These are phyloP conservation scores for Begonia peltatifolia DNA, from an alignment of 306 rosid genomes.

Conservation along the genomic window DNA sequence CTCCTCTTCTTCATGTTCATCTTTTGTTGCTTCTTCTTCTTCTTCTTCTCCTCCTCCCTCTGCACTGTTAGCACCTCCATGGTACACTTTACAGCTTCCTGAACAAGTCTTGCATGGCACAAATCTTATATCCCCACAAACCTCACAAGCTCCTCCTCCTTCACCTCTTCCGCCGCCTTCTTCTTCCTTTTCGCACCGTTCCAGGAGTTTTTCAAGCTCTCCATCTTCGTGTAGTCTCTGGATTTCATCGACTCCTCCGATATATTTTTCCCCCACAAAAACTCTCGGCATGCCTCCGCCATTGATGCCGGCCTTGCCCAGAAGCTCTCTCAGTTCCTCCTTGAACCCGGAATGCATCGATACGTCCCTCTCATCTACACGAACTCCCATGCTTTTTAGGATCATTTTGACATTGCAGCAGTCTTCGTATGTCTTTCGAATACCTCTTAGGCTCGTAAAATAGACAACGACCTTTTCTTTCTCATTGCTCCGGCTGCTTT, in stretches of 20 bases:
- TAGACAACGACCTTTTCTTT: constrained; percentile 50
- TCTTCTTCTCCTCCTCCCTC: constrained; percentile 12
- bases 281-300: constrained; percentile 62
- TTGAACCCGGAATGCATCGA: constrained; percentile 86
- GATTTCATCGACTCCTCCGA: constrained; percentile 83
- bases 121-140: constrained; percentile 81
- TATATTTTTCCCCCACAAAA: constrained; percentile 42
- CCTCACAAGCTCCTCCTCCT: constrained; percentile 45
- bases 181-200: constrained; percentile 34
- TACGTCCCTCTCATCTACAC: constrained; percentile 73
- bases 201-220: constrained; percentile 53
- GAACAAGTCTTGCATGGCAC: constrained; percentile 77
- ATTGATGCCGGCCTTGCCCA: constrained; percentile 19
- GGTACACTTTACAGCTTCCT: constrained; percentile 85
- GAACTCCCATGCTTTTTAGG: constrained; percentile 43
- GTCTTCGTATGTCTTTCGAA: constrained; percentile 85
- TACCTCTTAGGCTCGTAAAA: constrained; percentile 72
- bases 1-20: constrained; percentile 12
- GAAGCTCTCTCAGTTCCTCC: constrained; percentile 60
- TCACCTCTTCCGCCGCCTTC: constrained; percentile 10
- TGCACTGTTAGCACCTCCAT: constrained; percentile 20
- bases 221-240: constrained; percentile 59
- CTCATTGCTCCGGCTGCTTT: not conserved
- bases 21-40: constrained; percentile 8
- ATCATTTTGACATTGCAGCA: constrained; percentile 61